Base-by-base conservation (phyloP, 176 grass and related monocot species). In the Pharus latifolius region DNA sequence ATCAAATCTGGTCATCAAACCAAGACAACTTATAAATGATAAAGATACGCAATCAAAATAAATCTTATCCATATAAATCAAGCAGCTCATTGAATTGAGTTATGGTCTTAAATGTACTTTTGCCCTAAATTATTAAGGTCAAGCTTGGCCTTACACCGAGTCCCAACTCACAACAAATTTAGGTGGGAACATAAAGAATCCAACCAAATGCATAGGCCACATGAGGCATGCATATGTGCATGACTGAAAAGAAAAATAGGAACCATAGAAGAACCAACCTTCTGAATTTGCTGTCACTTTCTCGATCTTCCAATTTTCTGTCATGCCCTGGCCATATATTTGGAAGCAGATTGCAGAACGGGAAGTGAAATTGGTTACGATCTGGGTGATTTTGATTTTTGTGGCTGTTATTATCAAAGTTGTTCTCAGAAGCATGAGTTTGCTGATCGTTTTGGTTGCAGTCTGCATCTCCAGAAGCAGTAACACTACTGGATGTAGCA, bases 301-400 rank as follows among this genome's bases (percentile, higher is more conserved):
- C 75, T 75, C 74, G 85, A 9, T 15, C 13, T 75, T 65, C 73
- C 4, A 73, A 83, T 41, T 41, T 79, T 79, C 63, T 73, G 42
- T 83, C 69, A 64, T 82, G 67, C 52, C 66, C 69, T 67, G 49
- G 74, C 86, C 89, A 90, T 17, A 82, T 76, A 85, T 93, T 90
- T 78, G 70, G 81, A 78, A 92, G 70, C 75, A 83, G 80, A 22
- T 80, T 83, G 35, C 78, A 54, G 59, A 92, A 97, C 43, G 85
- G 86, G 56, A 90, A 93, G 50, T 61, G 67, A 26, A 76, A 79
- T 66, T 53, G 50, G 49, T 43, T 70, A 63, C 53, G 74, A 18
- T 80, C 73, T 66, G 66, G 41, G 49, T 49, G 67, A 30, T 17
- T 68, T 14, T 86, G 52, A 70, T 49, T 58, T 74, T 49, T 63